Conservation (phyloP, 2,329 filamentous ascomycete species). For the Paracorniculantispora psalliotae region DNA sequence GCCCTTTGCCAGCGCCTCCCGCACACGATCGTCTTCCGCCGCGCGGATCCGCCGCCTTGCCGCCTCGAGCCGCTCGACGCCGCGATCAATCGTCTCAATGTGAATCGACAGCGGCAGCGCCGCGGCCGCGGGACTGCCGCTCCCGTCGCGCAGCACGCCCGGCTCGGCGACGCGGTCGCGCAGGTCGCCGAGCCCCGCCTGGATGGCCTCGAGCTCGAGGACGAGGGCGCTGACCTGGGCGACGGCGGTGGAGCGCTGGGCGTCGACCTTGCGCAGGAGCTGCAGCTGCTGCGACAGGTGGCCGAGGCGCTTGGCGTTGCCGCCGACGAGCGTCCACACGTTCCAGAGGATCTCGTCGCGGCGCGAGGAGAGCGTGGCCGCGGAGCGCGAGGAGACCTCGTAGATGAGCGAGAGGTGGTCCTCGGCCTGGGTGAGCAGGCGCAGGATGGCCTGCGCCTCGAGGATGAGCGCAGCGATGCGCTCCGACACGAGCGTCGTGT, state of each 20-base stretch:
- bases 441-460: constrained; percentile 64
- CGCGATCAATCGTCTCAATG: constrained; percentile 67
- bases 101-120: constrained; percentile 64
- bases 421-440: constrained; percentile 63
- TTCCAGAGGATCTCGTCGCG: constrained; percentile 63
- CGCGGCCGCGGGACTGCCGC: constrained; percentile 20
- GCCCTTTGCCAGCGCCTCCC: constrained; percentile 45
- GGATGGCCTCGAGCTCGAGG: constrained; percentile 68
- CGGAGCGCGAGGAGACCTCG: constrained; percentile 61
- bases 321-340: constrained; percentile 71
- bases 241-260: constrained; percentile 61
- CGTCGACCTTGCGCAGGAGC: constrained; percentile 60
- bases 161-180: constrained; percentile 65
- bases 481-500: constrained; percentile 64
- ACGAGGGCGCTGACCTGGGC: constrained; percentile 65
- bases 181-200: constrained; percentile 64
- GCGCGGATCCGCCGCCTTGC: constrained; percentile 56
- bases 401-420: constrained; percentile 65
- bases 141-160: constrained; percentile 50
- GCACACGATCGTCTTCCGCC: constrained; percentile 54
- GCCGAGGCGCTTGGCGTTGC: constrained; percentile 55
- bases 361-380: constrained; percentile 50
- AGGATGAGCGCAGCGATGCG: constrained; percentile 63
- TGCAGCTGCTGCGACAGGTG: constrained; percentile 59
- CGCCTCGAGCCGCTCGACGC: constrained; percentile 65